A percentile compares a stretch with the other conserved stretches of the same genome.
These are phyloP conservation scores for Linnemannia zychae DNA, from an alignment of 192 early-diverging fungal species.

Conservation along the genomic window DNA sequence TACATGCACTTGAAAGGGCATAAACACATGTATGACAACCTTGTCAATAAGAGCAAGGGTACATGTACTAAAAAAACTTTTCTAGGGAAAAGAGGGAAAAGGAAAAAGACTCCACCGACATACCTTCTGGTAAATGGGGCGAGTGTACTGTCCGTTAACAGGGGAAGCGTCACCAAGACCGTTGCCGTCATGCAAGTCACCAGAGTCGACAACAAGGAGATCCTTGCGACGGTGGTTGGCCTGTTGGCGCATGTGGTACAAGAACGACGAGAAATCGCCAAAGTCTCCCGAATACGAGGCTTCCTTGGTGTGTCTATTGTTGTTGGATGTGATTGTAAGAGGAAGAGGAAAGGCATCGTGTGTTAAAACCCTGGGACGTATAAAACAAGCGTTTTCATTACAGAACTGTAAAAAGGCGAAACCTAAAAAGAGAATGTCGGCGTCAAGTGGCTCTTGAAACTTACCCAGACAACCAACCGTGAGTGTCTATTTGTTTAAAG, in stretches of 20 bases:
- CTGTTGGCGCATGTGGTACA: slow-evolving; percentile 62
- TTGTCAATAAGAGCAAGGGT: neutral
- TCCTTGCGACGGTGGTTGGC: slow-evolving; percentile 60
- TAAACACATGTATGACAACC: neutral
- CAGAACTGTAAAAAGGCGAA: neutral
- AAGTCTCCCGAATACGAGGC: slow-evolving; percentile 62
- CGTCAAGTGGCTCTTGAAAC: neutral
- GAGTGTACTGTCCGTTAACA: slow-evolving; percentile 44
- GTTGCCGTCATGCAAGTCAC: slow-evolving; percentile 57
- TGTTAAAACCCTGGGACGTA: no score
- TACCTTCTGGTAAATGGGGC: slow-evolving; percentile 57
- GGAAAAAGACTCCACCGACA: neutral
- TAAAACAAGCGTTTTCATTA: neutral
- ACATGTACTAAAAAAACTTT: neutral
- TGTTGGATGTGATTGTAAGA: neutral
- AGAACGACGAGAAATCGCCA: slow-evolving; percentile 68
- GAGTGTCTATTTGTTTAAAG: slow-evolving; percentile 26
- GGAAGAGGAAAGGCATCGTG: no score
- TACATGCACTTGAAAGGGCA: no score
- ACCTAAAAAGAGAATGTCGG: neutral
- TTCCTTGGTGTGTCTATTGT: slow-evolving; percentile 45
- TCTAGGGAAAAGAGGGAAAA: neutral
- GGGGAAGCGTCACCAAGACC: slow-evolving; percentile 56
- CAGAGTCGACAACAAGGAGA: slow-evolving; percentile 68
- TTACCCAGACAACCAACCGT: slow-evolving; percentile 50